Percentiles rank a stretch among this genome's conserved stretches.
Conservation (phyloP, 208 protist species). For the Porcisia hertigi region DNA sequence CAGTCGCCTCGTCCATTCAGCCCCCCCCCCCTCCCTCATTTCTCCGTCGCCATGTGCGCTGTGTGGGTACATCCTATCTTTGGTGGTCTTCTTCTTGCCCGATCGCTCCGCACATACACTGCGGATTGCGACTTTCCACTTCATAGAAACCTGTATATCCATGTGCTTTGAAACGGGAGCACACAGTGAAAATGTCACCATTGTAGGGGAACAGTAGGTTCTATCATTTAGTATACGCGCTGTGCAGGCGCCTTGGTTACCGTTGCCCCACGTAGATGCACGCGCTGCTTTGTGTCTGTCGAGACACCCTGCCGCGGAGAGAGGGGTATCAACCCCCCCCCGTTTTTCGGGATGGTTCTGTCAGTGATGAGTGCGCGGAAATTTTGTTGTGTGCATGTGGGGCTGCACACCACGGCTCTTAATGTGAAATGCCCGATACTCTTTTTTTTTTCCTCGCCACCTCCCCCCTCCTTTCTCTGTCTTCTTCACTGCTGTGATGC, state of each 20-base stretch:
- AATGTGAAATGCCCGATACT: background rate
- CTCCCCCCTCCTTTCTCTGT: background rate
- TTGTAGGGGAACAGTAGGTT: too few relatives aligned
- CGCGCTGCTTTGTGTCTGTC: background rate
- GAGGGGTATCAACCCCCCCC: too few relatives aligned
- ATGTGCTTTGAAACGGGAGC: background rate
- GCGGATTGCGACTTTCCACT: background rate
- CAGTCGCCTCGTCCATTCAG: background rate
- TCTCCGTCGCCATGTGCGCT: background rate
- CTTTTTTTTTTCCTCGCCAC: background rate
- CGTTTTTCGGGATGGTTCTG: background rate
- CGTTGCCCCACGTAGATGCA: background rate
- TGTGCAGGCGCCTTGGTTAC: background rate
- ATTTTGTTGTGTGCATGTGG: background rate
- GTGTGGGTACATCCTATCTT: background rate
- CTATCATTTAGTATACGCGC: background rate
- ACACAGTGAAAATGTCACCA: too few relatives aligned
- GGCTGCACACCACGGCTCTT: background rate
- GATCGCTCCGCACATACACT: conserved; percentile 5
- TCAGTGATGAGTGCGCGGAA: background rate
- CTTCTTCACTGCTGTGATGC: background rate
- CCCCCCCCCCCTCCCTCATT: background rate
- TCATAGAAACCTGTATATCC: background rate
- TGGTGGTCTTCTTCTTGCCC: background rate
- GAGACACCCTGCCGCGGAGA: background rate